Percentiles rank a stretch among this genome's conserved stretches.
Conservation (phyloP, 352 stramenopile genomes). For the Thraustochytrium sp. region DNA sequence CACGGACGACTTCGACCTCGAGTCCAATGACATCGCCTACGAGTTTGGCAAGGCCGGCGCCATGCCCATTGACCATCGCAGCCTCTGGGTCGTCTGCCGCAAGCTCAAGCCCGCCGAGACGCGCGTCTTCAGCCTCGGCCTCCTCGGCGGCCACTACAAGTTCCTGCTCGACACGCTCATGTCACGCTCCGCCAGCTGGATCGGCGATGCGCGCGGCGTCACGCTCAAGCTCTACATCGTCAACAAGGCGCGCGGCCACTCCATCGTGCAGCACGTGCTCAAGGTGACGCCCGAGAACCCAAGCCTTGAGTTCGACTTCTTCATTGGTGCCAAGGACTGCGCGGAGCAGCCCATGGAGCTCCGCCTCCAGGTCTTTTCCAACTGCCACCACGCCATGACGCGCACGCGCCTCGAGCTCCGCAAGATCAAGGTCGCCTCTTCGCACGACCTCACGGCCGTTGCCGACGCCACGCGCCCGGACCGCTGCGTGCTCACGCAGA, state of each 20-base stretch:
- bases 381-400: background rate
- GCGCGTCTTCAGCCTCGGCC: constrained; percentile 1
- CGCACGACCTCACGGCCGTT: background rate
- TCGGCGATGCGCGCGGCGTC: background rate
- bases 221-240: background rate
- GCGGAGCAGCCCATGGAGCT: background rate
- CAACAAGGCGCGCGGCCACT: constrained; percentile 14
- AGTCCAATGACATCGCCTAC: background rate
- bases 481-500: background rate
- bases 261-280: background rate
- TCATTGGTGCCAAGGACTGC: constrained; percentile 14
- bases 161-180: background rate
- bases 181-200: background rate
- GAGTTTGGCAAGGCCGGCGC: background rate
- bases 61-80: constrained; percentile 4
- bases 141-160: background rate
- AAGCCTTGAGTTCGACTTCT: constrained; percentile 14
- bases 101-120: constrained; percentile 2
- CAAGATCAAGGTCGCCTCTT: constrained; percentile 7
- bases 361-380: background rate
- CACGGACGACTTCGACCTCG: constrained; percentile 12
- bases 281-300: background rate
- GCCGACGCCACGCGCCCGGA: background rate
- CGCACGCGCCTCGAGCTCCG: background rate
- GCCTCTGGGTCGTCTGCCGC: background rate